phyloP scores from a whole-genome alignment of 2,329 filamentous ascomycete species.

The Diaporthe longicolla region DNA sequence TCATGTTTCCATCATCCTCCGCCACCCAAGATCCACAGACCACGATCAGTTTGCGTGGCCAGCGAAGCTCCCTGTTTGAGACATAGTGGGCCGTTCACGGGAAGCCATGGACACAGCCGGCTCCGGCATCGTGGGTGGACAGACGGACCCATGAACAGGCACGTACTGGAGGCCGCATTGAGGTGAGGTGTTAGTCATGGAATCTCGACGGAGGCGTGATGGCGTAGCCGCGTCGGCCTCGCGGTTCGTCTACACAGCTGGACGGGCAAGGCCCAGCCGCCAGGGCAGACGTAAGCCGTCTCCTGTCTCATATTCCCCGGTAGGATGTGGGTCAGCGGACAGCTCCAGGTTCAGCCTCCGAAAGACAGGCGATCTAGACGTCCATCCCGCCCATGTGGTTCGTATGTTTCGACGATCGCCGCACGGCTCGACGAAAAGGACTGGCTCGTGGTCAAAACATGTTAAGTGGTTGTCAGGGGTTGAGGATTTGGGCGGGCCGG shows the following conservation, averaged over 20 bases:
- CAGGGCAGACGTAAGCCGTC: constrained; percentile 17
- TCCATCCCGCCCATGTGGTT: not conserved
- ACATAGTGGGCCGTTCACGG: constrained; percentile 15
- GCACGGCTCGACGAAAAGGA: not conserved
- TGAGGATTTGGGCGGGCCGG: not conserved
- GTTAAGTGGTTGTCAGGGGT: constrained; percentile 20
- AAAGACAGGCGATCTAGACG: not conserved
- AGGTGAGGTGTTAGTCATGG: constrained; percentile 1
- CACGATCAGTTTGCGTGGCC: constrained; percentile 15
- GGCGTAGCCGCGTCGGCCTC: constrained; percentile 17
- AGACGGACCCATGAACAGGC: too few relatives aligned
- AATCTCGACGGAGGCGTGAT: not conserved
- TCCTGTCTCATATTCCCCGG: constrained; percentile 19
- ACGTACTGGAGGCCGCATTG: not conserved
- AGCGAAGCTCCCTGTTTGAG: constrained; percentile 26
- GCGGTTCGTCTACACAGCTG: not conserved
- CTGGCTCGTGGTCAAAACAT: constrained; percentile 19
- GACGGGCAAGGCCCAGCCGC: not conserved
- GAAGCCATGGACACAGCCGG: constrained; percentile 11
- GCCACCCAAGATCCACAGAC: constrained; percentile 22
- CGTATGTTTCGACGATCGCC: constrained; percentile 4
- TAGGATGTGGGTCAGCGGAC: not conserved
- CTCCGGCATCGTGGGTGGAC: not conserved
- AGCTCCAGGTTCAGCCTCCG: not conserved
- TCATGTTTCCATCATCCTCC: not conserved